Evolutionary conservation across 768 basidiomycete genomes (phyloP), one percentile per base, ranked within the genome.

Genomic region (Rhodosporidiobolus sp.): DNA sequence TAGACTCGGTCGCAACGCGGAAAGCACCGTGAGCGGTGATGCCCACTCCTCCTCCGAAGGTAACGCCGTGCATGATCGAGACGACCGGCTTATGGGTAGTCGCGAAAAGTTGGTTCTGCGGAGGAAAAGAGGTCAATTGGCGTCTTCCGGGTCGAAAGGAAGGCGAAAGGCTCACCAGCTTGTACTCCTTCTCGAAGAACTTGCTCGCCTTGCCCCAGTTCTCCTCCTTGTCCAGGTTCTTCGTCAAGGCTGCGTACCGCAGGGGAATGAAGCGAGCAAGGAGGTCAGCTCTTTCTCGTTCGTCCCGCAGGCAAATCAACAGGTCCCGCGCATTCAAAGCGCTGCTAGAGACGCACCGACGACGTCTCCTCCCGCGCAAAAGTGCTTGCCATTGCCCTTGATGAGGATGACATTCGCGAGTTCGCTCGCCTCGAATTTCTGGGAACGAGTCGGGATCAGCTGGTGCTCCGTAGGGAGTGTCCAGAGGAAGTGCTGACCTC

Each of bases 11-110:
- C 7, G 94, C 94, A 67, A 99, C 86, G 71, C 96, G 86, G 82
- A 98, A 94, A 0, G 89, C 86, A 7, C 94, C 95, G 68, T 89
- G 86, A 19, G 89, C 87, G 50, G 87, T 84, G 59, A 99, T 87
- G 50, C 96, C 96, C 30, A 90, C 91, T 60, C 96, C 96, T 65
- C 96, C 96, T 57, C 96, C 96, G 89, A 97, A 91, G 17, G 93
- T 94, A 57, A 90, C 85, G 20, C 96, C 95, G 79, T 98, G 92
- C 80, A 97, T 85, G 66, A 98, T 83, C 53, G 88, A 88, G 52
- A 99, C 86, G 80, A 97, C 96, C n/a, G 94, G 90, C 79, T 94
- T 97, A 46, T 68, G 74, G 52, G 79, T 79, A 2, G 77, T 72
- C 17, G 76, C 79, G 53, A 78, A 62, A 49, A 75, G 67, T 56